phyloP scores from a whole-genome alignment of 495 filamentous ascomycete species.

The Aspergillus mulundensis region DNA sequence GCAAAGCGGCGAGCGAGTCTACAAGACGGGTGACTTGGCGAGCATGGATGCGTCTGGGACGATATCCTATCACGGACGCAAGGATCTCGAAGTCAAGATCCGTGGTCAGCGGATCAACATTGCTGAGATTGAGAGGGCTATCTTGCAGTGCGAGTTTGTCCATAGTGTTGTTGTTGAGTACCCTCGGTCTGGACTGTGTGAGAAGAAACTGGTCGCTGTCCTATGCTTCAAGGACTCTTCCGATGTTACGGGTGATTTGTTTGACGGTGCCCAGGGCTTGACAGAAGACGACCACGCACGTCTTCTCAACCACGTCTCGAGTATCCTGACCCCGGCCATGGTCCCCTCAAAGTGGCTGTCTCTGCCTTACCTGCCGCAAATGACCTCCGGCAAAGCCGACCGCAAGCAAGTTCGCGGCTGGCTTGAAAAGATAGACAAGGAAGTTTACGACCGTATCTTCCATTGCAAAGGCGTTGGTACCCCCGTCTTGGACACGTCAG shows the following conservation, averaged over 20 bases:
- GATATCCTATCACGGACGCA: slow-evolving; percentile 4
- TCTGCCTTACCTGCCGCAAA: neutral
- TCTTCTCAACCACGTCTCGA: neutral
- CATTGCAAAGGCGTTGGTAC: neutral
- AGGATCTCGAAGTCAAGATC: slow-evolving; percentile 11
- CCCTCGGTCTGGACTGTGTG: slow-evolving; percentile 1
- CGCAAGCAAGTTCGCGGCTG: slow-evolving; percentile 10
- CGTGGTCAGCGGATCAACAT: slow-evolving; percentile 12
- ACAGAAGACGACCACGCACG: neutral
- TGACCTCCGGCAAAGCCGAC: slow-evolving; percentile 4
- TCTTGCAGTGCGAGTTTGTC: slow-evolving; percentile 3
- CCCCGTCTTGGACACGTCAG: neutral
- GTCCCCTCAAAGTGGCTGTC: slow-evolving; percentile 2
- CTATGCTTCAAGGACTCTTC: neutral
- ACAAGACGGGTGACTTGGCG: slow-evolving; percentile 10
- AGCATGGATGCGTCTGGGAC: neutral
- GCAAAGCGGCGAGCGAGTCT: neutral
- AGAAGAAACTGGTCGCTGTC: neutral
- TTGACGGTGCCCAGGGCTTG: neutral
- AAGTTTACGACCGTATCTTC: neutral
- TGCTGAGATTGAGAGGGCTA: slow-evolving; percentile 7
- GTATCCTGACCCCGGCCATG: slow-evolving; percentile 3
- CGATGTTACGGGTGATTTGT: neutral
- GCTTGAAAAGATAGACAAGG: slow-evolving; percentile 2
- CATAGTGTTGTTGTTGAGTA: slow-evolving; percentile 5